These are phyloP conservation scores for Alternaria angustiovoidea DNA, from an alignment of 2,329 filamentous ascomycete species.

Conservation along the genomic window DNA sequence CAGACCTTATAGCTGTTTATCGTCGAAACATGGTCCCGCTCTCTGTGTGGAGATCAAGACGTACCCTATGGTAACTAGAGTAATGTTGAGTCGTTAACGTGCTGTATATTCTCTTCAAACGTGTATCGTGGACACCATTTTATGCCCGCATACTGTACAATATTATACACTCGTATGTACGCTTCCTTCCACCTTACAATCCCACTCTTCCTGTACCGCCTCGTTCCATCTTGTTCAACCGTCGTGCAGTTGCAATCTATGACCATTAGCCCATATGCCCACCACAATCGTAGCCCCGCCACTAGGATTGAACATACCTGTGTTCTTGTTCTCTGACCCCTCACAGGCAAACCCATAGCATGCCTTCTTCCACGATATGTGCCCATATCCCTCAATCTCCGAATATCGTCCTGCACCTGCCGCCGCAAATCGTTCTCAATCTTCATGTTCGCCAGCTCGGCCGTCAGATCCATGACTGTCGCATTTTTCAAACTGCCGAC, in stretches of 20 bases:
- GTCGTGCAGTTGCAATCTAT: conserved; percentile 66
- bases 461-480: conserved; percentile 82
- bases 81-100: conserved; percentile 1
- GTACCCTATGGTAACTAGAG: neutral
- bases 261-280: conserved; percentile 19
- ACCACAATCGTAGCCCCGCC: neutral
- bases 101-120: conserved; percentile 5
- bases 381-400: conserved; percentile 86
- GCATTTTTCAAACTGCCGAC: conserved; percentile 77
- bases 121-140: conserved; percentile 16
- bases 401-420: conserved; percentile 83
- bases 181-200: conserved; percentile 28
- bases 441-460: conserved; percentile 88
- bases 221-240: conserved; percentile 66
- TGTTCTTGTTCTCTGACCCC: conserved; percentile 86
- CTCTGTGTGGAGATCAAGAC: neutral
- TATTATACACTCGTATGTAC: conserved; percentile 36
- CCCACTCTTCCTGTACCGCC: conserved; percentile 49
- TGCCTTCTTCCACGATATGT: conserved; percentile 88
- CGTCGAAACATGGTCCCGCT: neutral
- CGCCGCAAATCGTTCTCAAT: conserved; percentile 88
- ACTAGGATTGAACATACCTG: conserved; percentile 60
- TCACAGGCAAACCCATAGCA: conserved; percentile 89
- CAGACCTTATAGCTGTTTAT: neutral
- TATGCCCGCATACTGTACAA: conserved; percentile 30